These are phyloP conservation scores for Juncus effusus DNA, from an alignment of 176 grass and related monocot species.

Conservation along the genomic window DNA sequence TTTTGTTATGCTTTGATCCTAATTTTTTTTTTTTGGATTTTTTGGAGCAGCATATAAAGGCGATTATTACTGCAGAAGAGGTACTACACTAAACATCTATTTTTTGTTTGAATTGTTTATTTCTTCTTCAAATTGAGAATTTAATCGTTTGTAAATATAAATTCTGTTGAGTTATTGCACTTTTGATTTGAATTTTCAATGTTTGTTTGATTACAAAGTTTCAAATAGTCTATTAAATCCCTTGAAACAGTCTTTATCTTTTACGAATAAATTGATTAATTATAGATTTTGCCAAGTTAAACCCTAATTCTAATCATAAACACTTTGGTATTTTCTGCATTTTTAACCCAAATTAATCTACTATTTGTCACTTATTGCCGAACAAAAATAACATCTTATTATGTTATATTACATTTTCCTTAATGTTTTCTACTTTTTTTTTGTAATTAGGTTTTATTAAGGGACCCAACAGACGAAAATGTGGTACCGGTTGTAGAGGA, in stretches of 20 bases:
- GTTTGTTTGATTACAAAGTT: background rate
- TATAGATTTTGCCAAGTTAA: conserved; percentile 7
- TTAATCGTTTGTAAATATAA: background rate
- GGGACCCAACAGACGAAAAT: conserved; percentile 76
- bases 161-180: background rate
- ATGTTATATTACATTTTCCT: too few relatives aligned
- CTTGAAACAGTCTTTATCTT: background rate
- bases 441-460: conserved; percentile 66
- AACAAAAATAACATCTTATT: too few relatives aligned
- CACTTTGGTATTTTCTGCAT: too few relatives aligned
- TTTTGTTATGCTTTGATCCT: conserved; percentile 12
- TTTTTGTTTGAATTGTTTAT: conserved; percentile 17
- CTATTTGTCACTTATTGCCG: too few relatives aligned
- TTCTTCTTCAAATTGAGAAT: background rate
- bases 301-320: too few relatives aligned
- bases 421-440: background rate
- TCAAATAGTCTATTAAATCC: background rate
- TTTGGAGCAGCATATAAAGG: conserved; percentile 91
- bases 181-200: conserved; percentile 2
- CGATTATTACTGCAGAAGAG: conserved; percentile 96
- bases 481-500: conserved; percentile 85
- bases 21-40: conserved; percentile 19
- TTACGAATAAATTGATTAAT: background rate
- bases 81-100: conserved; percentile 31
- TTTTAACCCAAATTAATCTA: too few relatives aligned